Evolutionary conservation across 768 basidiomycete genomes (phyloP), one percentile per base, ranked within the genome.

Genomic region (Stropharia rugosoannulata): DNA sequence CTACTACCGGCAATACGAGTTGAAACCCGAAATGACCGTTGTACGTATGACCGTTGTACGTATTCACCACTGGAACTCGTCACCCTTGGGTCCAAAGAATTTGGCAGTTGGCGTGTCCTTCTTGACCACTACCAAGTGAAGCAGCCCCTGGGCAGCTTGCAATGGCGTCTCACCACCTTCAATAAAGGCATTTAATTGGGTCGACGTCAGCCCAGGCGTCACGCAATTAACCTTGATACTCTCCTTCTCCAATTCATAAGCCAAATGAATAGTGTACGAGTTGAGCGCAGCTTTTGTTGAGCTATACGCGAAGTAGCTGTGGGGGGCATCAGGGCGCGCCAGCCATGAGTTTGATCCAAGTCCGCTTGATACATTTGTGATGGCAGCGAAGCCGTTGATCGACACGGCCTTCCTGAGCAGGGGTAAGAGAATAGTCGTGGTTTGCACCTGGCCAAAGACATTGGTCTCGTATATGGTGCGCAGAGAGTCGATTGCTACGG

Each of bases 251-350:
- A 87, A 77, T 66, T 88, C 86, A n/a, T 81, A 77, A 0, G 87
- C 83, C n/a, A 89, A 70, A 1, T 79, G 80, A 54, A 81, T 83
- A 0, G 77, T 72, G 47, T 88, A 80, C 41, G 80, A 79, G 45
- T 84, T 82, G 0, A 81, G 83, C 5, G 87, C 88, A 0, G 82
- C 87, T 70, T 89, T 89, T 57, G 82, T 85, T 2, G 86, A 82
- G 61, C 87, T 88, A 65, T 89, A 89, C 7, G 29, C 29, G 29
- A 32, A 32, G 9, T 32, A 32, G 9, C 9, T 32, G 29, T 32
- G 29, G 29, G 29, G 29, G 1, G 29, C 29, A 4, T 32, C 29
- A 4, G 29, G 29, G 29, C 2, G 29, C 5, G 77, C 68, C 61
- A 74, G 73, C 39, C 52, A 51, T 0, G 65, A 50, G 61, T 77